Conservation (phyloP, 2,329 filamentous ascomycete genomes). For the Tothia fuscella region DNA sequence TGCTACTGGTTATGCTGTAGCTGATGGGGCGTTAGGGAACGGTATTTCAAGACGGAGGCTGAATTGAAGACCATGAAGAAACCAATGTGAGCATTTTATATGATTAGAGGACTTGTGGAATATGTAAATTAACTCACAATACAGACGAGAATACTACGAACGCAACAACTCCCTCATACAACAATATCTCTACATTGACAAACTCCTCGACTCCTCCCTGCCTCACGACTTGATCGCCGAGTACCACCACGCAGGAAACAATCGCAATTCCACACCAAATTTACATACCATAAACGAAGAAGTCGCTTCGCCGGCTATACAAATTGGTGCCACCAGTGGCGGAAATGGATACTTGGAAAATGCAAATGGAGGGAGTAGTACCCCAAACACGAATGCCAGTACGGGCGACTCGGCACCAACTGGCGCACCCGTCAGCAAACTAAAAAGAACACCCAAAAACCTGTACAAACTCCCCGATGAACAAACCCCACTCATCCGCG, state of each 20-base stretch:
- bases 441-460: conserved; percentile 73
- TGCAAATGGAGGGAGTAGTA: conserved; percentile 12
- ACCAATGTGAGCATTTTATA: conserved; percentile 43
- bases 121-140: conserved; percentile 10
- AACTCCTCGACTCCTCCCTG: conserved; percentile 80
- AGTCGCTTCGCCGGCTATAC: conserved; percentile 21
- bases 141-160: conserved; percentile 71
- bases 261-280: conserved; percentile 33
- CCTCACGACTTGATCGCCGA: conserved; percentile 86
- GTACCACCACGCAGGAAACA: conserved; percentile 47
- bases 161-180: conserved; percentile 79
- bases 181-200: conserved; percentile 88
- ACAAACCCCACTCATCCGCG: conserved; percentile 46
- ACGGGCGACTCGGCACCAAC: conserved; percentile 12
- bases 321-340: conserved; percentile 4
- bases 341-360: conserved; percentile 11
- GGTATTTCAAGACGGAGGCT: conserved; percentile 72
- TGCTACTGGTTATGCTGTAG: not conserved
- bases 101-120: not conserved
- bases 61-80: conserved; percentile 61
- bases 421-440: conserved; percentile 33
- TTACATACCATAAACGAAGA: conserved; percentile 78
- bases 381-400: conserved; percentile 11
- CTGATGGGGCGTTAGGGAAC: conserved; percentile 37
- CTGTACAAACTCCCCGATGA: conserved; percentile 61